phyloP scores from a whole-genome alignment of 306 rosid species.

The Sicyos baderoa region DNA sequence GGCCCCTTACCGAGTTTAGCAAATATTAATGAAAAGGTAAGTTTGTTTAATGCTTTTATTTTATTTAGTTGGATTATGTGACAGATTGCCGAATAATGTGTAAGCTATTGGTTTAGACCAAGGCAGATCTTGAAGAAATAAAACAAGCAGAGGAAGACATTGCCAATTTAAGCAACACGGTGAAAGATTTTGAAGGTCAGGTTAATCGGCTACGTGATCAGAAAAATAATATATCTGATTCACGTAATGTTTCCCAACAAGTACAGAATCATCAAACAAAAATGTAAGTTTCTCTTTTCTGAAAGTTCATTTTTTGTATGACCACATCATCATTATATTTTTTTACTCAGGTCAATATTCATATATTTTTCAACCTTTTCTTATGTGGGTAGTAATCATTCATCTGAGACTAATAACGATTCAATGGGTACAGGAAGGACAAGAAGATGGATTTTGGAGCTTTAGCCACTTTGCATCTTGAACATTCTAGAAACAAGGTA shows the following conservation, averaged over 20 bases:
- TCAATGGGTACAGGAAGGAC: constrained; percentile 39
- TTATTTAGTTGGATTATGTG: background rate
- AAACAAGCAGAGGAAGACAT: constrained; percentile 50
- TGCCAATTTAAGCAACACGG: constrained; percentile 44
- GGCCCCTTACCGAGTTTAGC: constrained; percentile 34
- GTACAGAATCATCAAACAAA: constrained; percentile 31
- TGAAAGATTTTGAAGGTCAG: constrained; percentile 46
- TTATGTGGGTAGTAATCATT: constrained; percentile 3
- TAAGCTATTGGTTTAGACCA: constrained; percentile 33
- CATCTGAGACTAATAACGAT: constrained; percentile 6
- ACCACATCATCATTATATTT: constrained; percentile 1
- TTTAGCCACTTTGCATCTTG: constrained; percentile 30
- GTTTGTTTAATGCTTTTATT: constrained; percentile 21
- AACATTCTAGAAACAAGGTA: constrained; percentile 67
- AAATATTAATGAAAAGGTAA: constrained; percentile 38
- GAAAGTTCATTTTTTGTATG: constrained; percentile 10
- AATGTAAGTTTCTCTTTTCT: constrained; percentile 38
- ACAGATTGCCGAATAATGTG: constrained; percentile 24
- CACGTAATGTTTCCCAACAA: constrained; percentile 21
- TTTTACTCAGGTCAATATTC: background rate
- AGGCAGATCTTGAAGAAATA: constrained; percentile 60
- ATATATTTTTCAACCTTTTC: constrained; percentile 17
- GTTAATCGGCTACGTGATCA: constrained; percentile 41
- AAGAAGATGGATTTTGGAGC: constrained; percentile 44
- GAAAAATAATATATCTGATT: constrained; percentile 24